Conservation (phyloP, 257 asterid species). For the Solanum lycopersicoides region DNA sequence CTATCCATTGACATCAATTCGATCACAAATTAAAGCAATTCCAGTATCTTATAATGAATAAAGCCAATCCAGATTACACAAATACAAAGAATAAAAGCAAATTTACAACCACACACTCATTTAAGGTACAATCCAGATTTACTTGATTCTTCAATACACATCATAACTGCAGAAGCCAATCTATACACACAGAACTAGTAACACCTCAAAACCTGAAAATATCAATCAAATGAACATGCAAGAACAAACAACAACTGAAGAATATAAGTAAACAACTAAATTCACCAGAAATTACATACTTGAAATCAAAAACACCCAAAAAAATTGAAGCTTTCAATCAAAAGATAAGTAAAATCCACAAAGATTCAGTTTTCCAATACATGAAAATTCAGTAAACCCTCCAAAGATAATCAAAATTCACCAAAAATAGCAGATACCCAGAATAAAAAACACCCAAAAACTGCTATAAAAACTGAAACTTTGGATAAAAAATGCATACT, state of each 20-base stretch:
- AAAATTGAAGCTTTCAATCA: neutral
- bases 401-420: neutral
- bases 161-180: constrained; percentile 3
- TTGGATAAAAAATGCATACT: constrained; percentile 21
- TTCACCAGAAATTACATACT: neutral
- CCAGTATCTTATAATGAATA: neutral
- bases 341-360: neutral
- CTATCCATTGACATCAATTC: neutral
- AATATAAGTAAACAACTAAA: neutral
- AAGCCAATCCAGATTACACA: neutral
- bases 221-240: constrained; percentile 23
- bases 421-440: neutral
- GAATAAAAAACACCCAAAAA: neutral
- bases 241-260: neutral
- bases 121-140: neutral
- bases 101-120: constrained; percentile 17
- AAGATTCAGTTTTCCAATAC: neutral
- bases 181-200: neutral
- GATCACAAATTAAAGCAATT: neutral
- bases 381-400: neutral
- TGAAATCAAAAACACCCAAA: neutral
- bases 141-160: neutral
- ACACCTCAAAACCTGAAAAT: constrained; percentile 2
- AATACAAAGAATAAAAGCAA: neutral
- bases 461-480: constrained; percentile 1